phyloP scores from a whole-genome alignment of 1,139 yeast species.

The Pichia sp. region DNA sequence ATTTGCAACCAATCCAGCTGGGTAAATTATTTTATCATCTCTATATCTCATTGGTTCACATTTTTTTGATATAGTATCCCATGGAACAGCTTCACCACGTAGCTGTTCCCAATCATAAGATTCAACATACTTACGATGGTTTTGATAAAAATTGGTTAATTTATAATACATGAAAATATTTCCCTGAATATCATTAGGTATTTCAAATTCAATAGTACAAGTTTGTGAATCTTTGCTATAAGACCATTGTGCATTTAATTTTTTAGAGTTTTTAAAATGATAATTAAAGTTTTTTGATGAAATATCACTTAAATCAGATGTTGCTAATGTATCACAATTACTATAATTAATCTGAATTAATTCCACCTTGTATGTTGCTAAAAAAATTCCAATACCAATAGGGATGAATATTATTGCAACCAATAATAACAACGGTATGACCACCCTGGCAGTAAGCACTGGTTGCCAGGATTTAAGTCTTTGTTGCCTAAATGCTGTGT shows the following conservation, averaged over 20 bases:
- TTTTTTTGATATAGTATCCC: conserved; percentile 41
- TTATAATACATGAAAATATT: conserved; percentile 65
- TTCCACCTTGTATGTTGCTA: conserved; percentile 56
- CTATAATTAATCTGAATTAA: conserved; percentile 54
- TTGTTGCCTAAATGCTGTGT: conserved; percentile 77
- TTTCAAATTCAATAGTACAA: conserved; percentile 53
- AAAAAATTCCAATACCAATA: conserved; percentile 61
- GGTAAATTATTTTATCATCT: conserved; percentile 52
- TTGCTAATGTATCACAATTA: conserved; percentile 43
- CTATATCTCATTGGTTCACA: conserved; percentile 56
- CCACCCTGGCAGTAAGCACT: conserved; percentile 69
- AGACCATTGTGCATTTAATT: conserved; percentile 49
- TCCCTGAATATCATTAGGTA: conserved; percentile 53
- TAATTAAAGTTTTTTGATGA: conserved; percentile 47
- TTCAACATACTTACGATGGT: conserved; percentile 71
- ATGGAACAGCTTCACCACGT: conserved; percentile 52
- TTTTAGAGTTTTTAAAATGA: conserved; percentile 42
- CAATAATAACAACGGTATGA: conserved; percentile 57
- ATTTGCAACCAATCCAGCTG: conserved; percentile 77
- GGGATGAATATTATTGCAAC: conserved; percentile 68
- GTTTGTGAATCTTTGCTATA: conserved; percentile 32
- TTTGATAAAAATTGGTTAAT: conserved; percentile 69
- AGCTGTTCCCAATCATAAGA: conserved; percentile 63
- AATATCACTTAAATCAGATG: conserved; percentile 34
- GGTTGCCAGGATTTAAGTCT: conserved; percentile 81